Conservation (phyloP, 495 filamentous ascomycete species). For the Neurospora cerealis region DNA sequence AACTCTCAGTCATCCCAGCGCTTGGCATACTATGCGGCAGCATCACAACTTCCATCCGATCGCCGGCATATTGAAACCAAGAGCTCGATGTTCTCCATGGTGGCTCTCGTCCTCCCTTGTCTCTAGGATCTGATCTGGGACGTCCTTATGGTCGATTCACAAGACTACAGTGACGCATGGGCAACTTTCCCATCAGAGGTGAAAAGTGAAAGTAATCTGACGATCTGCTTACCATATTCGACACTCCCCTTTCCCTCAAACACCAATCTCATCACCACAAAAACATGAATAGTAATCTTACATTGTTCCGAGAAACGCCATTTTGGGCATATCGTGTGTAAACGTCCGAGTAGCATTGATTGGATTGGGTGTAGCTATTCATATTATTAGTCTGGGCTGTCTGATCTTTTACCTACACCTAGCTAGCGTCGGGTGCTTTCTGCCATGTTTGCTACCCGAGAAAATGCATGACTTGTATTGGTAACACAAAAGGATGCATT, state of each 20-base stretch:
- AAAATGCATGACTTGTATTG: background rate
- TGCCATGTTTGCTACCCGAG: background rate
- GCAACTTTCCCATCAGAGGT: background rate
- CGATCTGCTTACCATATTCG: background rate
- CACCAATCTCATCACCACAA: background rate
- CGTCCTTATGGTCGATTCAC: too few species aligned
- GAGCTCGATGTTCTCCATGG: too few species aligned
- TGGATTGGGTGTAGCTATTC: background rate
- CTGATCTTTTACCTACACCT: background rate
- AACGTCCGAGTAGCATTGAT: too few species aligned
- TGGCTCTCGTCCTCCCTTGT: too few species aligned
- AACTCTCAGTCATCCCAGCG: background rate
- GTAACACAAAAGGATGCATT: background rate
- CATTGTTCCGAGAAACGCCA: background rate
- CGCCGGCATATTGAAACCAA: background rate
- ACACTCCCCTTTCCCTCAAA: background rate
- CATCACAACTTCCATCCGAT: background rate
- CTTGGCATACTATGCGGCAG: background rate
- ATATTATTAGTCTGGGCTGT: background rate
- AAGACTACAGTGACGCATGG: background rate
- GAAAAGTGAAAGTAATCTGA: background rate
- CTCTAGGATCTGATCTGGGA: background rate
- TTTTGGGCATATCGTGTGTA: background rate
- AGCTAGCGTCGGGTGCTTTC: background rate
- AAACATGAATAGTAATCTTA: background rate